Evolutionary conservation across 2,329 filamentous ascomycete genomes (phyloP), one percentile per base, ranked within the genome.

Genomic region (Botrytis fabae): DNA sequence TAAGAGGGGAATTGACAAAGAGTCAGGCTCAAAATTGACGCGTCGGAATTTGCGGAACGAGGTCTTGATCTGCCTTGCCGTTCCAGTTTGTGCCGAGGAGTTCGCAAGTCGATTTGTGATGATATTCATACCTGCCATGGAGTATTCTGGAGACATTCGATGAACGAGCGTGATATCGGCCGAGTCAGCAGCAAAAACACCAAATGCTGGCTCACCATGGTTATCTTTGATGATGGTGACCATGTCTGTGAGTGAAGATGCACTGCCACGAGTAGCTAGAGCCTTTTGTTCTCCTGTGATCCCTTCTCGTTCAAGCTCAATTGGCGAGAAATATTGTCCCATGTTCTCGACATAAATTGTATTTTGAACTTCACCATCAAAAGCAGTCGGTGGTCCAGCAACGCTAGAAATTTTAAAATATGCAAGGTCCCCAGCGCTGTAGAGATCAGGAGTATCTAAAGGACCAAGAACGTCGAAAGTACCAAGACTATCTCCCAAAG

Each of bases 31-130:
- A 12, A 38, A 38, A 0, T 35, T 22, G 18, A 60, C 32, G 32
- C 38, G 32, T 6, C 57, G 57, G 18, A 60, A 22, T 22, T 60
- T 38, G 28, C 57, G 28, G 18, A 25, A 60, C 32, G 57, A 14
- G 25, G n/a, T 76, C 46, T 68, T 69, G 25, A 76, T 73, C 32
- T 73, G 71, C 28, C 40, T 74, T 5, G 75, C 73, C 28, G 54
- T 65, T 62, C 77, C 77, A 51, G 64, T 70, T 28, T 74, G 72
- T 22, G 69, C 69, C 28, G 77, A 75, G 18, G 74, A 42, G 65
- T 78, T 78, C 12, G 74, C 73, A 64, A 79, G 73, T 44, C 78
- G 73, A 69, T 79, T 77, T 1, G 75, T 79, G 61, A 35, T 59
- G 78, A 75, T 63, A 25, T 48, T 46, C 28, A 73, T 20, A 10